phyloP scores from a whole-genome alignment of 768 basidiomycete species.

The Naganishia antarctica region DNA sequence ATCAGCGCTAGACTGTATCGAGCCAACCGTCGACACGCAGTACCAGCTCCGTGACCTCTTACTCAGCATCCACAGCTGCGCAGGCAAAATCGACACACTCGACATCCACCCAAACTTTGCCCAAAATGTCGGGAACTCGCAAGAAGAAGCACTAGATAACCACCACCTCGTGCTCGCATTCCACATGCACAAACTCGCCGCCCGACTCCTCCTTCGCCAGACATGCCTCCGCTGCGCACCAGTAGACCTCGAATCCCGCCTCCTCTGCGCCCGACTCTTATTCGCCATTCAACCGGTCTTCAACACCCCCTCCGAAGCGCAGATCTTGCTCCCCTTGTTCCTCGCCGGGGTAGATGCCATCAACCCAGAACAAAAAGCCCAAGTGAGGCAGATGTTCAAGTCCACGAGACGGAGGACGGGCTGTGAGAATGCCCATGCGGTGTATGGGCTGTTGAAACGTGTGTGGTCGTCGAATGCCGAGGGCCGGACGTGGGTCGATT shows the following conservation, averaged over 20 bases:
- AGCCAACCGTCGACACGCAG: conserved; percentile 1
- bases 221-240: conserved; percentile 10
- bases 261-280: conserved; percentile 21
- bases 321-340: conserved; percentile 23
- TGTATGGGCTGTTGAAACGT: conserved; percentile 9
- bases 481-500: conserved; percentile 21
- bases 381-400: conserved; percentile 20
- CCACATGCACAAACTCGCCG: conserved; percentile 21
- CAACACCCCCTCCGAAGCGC: conserved; percentile 17
- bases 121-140: neutral
- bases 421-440: conserved; percentile 15
- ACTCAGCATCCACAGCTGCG: neutral
- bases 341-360: conserved; percentile 21
- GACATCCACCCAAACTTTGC: conserved; percentile 8
- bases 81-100: conserved; percentile 19
- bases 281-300: conserved; percentile 13
- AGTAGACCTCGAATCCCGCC: conserved; percentile 10
- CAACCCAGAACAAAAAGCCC: neutral
- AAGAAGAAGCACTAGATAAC: conserved; percentile 17
- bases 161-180: conserved; percentile 22
- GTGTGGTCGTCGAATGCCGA: conserved; percentile 20
- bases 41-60: conserved; percentile 9
- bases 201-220: conserved; percentile 19
- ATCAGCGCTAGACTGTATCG: neutral
- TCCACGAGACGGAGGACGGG: conserved; percentile 10